These are phyloP conservation scores for Fusarium nelsonii DNA, from an alignment of 2,329 filamentous ascomycete species.

Conservation along the genomic window DNA sequence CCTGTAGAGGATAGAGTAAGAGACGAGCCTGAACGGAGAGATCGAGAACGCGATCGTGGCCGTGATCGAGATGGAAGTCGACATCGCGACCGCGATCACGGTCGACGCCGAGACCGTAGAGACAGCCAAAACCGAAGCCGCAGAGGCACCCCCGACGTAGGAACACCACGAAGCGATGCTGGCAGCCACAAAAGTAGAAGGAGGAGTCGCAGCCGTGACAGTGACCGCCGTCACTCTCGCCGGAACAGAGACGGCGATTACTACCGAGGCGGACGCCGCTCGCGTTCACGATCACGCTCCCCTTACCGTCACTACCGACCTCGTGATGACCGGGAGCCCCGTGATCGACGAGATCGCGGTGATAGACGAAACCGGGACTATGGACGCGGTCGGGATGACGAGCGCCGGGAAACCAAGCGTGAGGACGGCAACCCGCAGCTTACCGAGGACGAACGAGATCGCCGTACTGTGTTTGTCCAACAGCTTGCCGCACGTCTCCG, in stretches of 20 bases:
- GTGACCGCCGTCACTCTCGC: constrained; percentile 78
- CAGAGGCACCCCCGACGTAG: constrained; percentile 67
- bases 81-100: constrained; percentile 66
- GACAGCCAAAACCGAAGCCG: constrained; percentile 65
- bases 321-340: constrained; percentile 64
- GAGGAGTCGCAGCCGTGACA: constrained; percentile 82
- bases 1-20: constrained; percentile 66
- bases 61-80: constrained; percentile 66
- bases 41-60: constrained; percentile 69
- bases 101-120: constrained; percentile 63
- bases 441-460: constrained; percentile 95
- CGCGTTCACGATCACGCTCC: constrained; percentile 78
- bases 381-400: constrained; percentile 68
- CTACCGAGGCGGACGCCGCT: constrained; percentile 68
- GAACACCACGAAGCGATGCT: constrained; percentile 79
- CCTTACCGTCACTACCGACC: constrained; percentile 71
- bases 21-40: constrained; percentile 62
- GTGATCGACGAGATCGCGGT: constrained; percentile 63
- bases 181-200: constrained; percentile 86
- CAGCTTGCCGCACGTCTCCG: constrained; percentile 94
- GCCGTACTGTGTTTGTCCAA: constrained; percentile 97
- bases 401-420: constrained; percentile 57
- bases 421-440: constrained; percentile 74
- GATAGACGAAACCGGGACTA: constrained; percentile 66
- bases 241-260: constrained; percentile 81